phyloP scores from a whole-genome alignment of 139 green algal species.

The Chlorella sp. region DNA sequence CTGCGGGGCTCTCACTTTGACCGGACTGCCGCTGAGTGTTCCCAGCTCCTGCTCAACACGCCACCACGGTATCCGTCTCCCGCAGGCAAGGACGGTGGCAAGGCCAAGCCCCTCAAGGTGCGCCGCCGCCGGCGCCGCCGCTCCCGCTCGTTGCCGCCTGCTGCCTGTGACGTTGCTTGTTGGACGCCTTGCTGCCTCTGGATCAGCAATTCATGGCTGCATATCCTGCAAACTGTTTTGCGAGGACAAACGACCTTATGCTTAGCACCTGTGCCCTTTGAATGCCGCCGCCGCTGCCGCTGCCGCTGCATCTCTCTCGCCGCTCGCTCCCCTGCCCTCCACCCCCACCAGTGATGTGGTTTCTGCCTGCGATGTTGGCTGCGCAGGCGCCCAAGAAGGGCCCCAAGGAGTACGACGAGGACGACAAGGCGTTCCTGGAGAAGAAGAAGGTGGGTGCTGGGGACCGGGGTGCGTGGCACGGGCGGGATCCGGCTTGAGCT shows the following conservation, averaged over 20 bases:
- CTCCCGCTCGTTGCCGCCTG: not conserved
- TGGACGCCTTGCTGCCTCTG: too few relatives aligned
- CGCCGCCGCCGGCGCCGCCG: not conserved
- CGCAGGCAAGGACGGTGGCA: slow-evolving; percentile 49
- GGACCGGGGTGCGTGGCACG: too few relatives aligned
- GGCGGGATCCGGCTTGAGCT: too few relatives aligned
- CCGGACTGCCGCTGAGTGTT: not conserved
- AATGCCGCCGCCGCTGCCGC: too few relatives aligned
- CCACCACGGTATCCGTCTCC: not conserved
- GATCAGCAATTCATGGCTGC: too few relatives aligned
- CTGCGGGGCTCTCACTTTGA: not conserved
- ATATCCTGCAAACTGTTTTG: too few relatives aligned
- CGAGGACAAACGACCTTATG: too few relatives aligned
- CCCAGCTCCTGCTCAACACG: too few relatives aligned
- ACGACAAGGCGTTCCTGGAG: slow-evolving; percentile 47
- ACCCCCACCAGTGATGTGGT: too few relatives aligned
- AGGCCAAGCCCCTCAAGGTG: slow-evolving; percentile 42
- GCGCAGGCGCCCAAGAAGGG: slow-evolving; percentile 35
- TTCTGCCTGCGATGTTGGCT: not conserved
- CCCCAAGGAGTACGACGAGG: slow-evolving; percentile 42
- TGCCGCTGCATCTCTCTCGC: not conserved
- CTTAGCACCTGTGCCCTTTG: too few relatives aligned
- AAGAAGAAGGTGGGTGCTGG: slow-evolving; percentile 52
- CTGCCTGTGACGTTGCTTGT: not conserved
- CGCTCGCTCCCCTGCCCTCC: too few relatives aligned